phyloP scores from a whole-genome alignment of 2,329 filamentous ascomycete species.

The Chaetomiaceae sp. region DNA sequence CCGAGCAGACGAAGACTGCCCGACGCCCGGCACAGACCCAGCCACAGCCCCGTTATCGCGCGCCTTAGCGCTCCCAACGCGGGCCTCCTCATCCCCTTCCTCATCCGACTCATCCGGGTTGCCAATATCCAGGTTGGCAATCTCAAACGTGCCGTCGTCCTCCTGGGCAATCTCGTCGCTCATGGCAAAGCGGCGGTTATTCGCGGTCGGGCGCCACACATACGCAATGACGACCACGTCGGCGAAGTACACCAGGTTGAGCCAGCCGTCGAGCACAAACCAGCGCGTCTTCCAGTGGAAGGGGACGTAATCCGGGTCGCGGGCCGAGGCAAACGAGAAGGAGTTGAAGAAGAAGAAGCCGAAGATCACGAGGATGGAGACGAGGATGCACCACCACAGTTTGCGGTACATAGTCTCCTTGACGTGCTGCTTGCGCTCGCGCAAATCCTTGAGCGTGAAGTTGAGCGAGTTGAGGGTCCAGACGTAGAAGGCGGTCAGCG shows the following conservation, averaged over 20 bases:
- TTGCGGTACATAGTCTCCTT: constrained; percentile 97
- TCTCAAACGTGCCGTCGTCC: constrained; percentile 91
- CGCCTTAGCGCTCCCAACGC: constrained; percentile 33
- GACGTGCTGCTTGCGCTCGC: constrained; percentile 84
- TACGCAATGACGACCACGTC: constrained; percentile 93
- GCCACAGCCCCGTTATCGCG: neutral
- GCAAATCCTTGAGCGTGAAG: constrained; percentile 90
- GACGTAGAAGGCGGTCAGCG: constrained; percentile 93
- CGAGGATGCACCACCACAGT: constrained; percentile 95
- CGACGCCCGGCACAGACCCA: neutral
- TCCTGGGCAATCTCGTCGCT: constrained; percentile 98
- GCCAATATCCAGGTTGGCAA: constrained; percentile 86
- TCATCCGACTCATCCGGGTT: constrained; percentile 58
- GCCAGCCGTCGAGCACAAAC: constrained; percentile 96
- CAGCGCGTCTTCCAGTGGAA: constrained; percentile 96
- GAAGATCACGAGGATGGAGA: constrained; percentile 91
- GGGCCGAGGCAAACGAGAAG: constrained; percentile 82
- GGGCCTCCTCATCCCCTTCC: constrained; percentile 48
- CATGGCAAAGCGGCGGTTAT: constrained; percentile 97
- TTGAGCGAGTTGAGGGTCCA: constrained; percentile 97
- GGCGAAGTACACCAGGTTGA: constrained; percentile 91
- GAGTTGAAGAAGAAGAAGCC: constrained; percentile 98
- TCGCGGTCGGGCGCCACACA: constrained; percentile 91
- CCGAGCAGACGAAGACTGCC: too few species aligned
- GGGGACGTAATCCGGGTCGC: constrained; percentile 83